Conservation (phyloP, 768 basidiomycete species). For the Crucibulum laeve region DNA sequence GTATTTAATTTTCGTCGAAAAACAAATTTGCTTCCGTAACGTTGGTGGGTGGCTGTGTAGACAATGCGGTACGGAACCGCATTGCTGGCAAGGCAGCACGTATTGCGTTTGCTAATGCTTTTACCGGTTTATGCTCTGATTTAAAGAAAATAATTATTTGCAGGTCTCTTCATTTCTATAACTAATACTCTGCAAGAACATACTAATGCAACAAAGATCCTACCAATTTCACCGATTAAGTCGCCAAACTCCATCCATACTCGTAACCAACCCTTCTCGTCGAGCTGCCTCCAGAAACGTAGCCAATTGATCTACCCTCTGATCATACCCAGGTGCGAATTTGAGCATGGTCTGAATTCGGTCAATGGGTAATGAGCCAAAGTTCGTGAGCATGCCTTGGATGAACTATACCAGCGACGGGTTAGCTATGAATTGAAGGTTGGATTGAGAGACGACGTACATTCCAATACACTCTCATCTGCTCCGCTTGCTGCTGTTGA, state of each 20-base stretch:
- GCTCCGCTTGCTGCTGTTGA: conserved; percentile 77
- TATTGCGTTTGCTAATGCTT: too few species aligned
- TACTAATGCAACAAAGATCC: too few species aligned
- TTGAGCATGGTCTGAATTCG: conserved; percentile 89
- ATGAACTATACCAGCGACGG: conserved; percentile 53
- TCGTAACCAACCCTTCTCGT: conserved; percentile 69
- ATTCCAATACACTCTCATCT: conserved; percentile 90
- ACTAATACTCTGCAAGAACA: too few species aligned
- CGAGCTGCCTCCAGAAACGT: conserved; percentile 79
- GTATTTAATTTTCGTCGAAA: too few species aligned
- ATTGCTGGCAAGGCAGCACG: too few species aligned
- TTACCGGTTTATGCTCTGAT: too few species aligned
- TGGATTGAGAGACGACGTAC: conserved; percentile 20
- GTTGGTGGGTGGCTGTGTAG: too few species aligned
- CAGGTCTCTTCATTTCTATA: too few species aligned
- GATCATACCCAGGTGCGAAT: conserved; percentile 80
- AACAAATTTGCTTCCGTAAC: too few species aligned
- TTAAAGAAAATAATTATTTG: too few species aligned
- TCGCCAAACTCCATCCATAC: conserved; percentile 70
- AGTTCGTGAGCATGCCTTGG: conserved; percentile 87
- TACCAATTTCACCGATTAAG: conserved; percentile 22
- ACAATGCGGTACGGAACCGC: too few species aligned
- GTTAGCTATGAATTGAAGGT: background rate
- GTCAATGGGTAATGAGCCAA: conserved; percentile 70
- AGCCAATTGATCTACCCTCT: conserved; percentile 72